Evolutionary conservation across 2,329 filamentous ascomycete genomes (phyloP), one percentile per base, ranked within the genome.

Genomic region (Macrophomina phaseolina): DNA sequence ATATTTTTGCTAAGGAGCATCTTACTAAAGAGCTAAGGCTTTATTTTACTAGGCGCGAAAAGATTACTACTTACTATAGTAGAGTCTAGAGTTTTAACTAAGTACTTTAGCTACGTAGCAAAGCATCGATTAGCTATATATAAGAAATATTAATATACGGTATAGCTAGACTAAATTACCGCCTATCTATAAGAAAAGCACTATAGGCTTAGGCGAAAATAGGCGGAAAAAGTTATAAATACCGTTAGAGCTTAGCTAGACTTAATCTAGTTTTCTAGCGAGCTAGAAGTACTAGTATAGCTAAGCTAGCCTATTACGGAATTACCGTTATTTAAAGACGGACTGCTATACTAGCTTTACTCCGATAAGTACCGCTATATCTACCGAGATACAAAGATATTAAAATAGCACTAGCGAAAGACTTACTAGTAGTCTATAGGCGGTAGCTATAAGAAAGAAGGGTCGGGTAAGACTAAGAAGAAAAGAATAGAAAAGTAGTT

Each of bases 21-120:
- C n/a, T n/a, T n/a, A n/a, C n/a, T n/a, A n/a, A n/a, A n/a, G n/a
- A n/a, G n/a, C n/a, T n/a, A n/a, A n/a, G n/a, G n/a, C n/a, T n/a
- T n/a, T n/a, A n/a, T n/a, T n/a, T n/a, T n/a, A n/a, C n/a, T n/a
- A n/a, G n/a, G n/a, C n/a, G n/a, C n/a, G n/a, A n/a, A n/a, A n/a
- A n/a, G n/a, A n/a, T n/a, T n/a, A n/a, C n/a, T n/a, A n/a, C n/a
- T n/a, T n/a, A n/a, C n/a, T n/a, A n/a, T n/a, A n/a, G n/a, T n/a
- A n/a, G n/a, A n/a, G n/a, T n/a, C n/a, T n/a, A n/a, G n/a, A n/a
- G n/a, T n/a, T n/a, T n/a, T n/a, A n/a, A n/a, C n/a, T n/a, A n/a
- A n/a, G n/a, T 64, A 66, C 66, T 70, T 68, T 40, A 11, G 67
- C 49, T 58, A 68, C 55, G 51, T 68, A 42, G 53, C n/a, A 12